These are phyloP conservation scores for Royoungia palumana DNA, from an alignment of 768 basidiomycete species.

Conservation along the genomic window DNA sequence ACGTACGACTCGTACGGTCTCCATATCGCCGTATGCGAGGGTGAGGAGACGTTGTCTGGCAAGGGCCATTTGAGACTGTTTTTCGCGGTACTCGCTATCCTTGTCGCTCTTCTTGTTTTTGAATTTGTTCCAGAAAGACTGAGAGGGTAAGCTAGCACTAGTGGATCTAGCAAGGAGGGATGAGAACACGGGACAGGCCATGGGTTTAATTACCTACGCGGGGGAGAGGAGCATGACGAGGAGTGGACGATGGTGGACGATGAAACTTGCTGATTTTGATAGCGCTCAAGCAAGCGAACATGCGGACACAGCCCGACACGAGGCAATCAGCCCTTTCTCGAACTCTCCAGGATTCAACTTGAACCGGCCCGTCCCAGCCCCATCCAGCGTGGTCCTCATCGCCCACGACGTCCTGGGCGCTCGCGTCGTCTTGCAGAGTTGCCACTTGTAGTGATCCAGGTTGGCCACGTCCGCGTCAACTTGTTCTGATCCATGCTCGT, in stretches of 20 bases:
- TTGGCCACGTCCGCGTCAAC: no score
- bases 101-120: conserved; percentile 61
- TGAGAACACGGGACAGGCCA: conserved; percentile 23
- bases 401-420: neutral
- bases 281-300: neutral
- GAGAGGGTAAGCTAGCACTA: conserved; percentile 54
- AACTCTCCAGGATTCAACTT: conserved; percentile 1
- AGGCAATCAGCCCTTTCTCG: conserved; percentile 40
- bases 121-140: conserved; percentile 60
- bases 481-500: conserved; percentile 11
- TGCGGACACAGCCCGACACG: conserved; percentile 54
- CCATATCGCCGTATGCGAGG: conserved; percentile 80
- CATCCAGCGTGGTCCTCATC: neutral
- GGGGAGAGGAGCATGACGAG: conserved; percentile 74
- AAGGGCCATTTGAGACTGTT: conserved; percentile 61
- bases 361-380: no score
- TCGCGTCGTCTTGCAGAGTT: no score
- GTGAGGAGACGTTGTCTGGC: conserved; percentile 75
- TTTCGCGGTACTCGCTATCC: conserved; percentile 57
- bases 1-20: conserved; percentile 69
- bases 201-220: conserved; percentile 50
- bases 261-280: conserved; percentile 23
- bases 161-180: conserved; percentile 53
- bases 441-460: no score
- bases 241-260: conserved; percentile 25